These are phyloP conservation scores for Termitomyces sp. DNA, from an alignment of 768 basidiomycete species.

Conservation along the genomic window DNA sequence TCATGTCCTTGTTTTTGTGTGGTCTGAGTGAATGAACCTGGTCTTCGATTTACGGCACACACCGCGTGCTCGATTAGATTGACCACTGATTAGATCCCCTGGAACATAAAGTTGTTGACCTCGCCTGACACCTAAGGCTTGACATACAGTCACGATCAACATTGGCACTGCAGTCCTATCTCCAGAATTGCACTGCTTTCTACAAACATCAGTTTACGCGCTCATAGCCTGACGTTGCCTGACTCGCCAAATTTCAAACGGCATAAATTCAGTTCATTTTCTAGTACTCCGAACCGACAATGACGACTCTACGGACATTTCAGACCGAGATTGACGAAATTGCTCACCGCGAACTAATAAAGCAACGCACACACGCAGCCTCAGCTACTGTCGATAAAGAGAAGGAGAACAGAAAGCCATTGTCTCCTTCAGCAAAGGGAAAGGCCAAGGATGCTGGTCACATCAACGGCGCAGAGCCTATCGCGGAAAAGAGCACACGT, in stretches of 20 bases:
- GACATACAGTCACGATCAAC: no score
- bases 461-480: conserved; percentile 12
- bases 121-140: no score
- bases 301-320: conserved; percentile 58
- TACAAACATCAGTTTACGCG: not conserved
- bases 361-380: conserved; percentile 47
- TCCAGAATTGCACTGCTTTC: no score
- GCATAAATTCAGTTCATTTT: conserved; percentile 9
- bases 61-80: conserved; percentile 16
- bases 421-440: conserved; percentile 26
- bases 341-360: conserved; percentile 61
- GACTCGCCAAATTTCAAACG: conserved; percentile 16
- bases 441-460: conserved; percentile 36
- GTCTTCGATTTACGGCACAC: not conserved
- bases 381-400: conserved; percentile 30
- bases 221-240: conserved; percentile 10
- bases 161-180: no score
- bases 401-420: conserved; percentile 25
- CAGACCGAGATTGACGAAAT: conserved; percentile 80
- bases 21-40: not conserved
- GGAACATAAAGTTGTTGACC: no score
- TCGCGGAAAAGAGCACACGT: conserved; percentile 6
- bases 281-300: conserved; percentile 16
- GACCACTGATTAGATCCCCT: not conserved
- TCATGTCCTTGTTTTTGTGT: conserved; percentile 5